Base-by-base conservation (phyloP, 2,329 filamentous ascomycete species). In the Chaetomiaceae sp. region DNA sequence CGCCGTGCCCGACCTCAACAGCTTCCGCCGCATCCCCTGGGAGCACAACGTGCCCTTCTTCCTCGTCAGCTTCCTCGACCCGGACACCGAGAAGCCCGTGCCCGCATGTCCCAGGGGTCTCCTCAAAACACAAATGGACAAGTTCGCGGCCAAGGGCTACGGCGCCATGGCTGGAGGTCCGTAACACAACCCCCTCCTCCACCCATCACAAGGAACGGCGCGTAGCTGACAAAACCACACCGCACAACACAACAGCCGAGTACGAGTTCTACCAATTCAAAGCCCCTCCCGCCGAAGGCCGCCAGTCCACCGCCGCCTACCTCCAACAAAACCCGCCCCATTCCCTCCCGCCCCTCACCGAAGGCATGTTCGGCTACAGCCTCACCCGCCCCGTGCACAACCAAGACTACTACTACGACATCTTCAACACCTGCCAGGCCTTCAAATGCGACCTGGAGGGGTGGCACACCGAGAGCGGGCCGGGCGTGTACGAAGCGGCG, bases 311-410 rank as follows among this genome's bases (percentile, higher is more conserved):
- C 1, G 88, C 89, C 22, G 73, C 79, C 7, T 95, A 88, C 69
- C 80, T 95, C 34, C 79, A 82, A 64, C 75, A 85, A 6, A 90
- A 95, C 68, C 80, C 88, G 0, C 83, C 87, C 14, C 75, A 85
- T 45, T 71, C 83, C n/a, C 79, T 96, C 8, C 89, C 89, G 0
- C 77, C 87, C 22, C 74, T 96, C 47, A 95, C 91, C 8, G 89
- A 95, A 66, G 91, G 91, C 65, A 96, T 96, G 91, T 96, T 96
- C 64, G 91, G 91, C 55, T 96, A 96, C 75, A 94, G 89, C 59
- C 75, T 96, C 60, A 95, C 89, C 9, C 79, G 91, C 20, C 88
- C 91, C 0, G 82, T 91, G 1, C 89, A 95, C 66, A 96, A 96
- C 70, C 85, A 95, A 71, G 89, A 94, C 38, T 96, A 92, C 73